Evolutionary conservation across 2,329 filamentous ascomycete genomes (phyloP).

Genomic region (Phaeosphaeriaceae sp.): DNA sequence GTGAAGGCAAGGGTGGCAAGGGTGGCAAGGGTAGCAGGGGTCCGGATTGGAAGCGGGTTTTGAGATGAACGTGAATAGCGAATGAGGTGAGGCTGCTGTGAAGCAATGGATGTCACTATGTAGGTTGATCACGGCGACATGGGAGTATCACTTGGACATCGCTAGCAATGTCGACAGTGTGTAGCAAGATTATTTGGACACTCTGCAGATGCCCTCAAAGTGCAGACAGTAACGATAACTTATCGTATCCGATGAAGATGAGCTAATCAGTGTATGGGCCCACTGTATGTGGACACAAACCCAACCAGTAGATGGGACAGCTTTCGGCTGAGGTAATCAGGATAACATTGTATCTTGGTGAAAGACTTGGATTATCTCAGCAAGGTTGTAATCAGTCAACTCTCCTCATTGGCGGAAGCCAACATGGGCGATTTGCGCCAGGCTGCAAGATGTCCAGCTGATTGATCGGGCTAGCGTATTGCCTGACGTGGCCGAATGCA

Average conservation of each 20-base stretch:
- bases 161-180: neutral
- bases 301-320: neutral
- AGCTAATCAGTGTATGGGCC: neutral
- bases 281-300: no score
- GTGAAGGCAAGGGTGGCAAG: neutral
- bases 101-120: no score
- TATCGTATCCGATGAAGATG: neutral
- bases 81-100: neutral
- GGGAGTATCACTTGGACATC: neutral
- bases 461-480: conserved; percentile 5
- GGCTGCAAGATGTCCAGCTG: neutral
- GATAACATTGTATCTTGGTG: neutral
- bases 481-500: conserved; percentile 5
- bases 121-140: neutral
- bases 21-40: neutral
- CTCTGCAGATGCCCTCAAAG: neutral
- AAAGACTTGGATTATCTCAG: neutral
- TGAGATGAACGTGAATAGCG: neutral
- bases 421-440: neutral
- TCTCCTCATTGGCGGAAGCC: neutral
- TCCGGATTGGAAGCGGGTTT: neutral
- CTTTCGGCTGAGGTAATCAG: neutral
- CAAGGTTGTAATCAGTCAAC: neutral
- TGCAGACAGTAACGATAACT: no score
- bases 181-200: neutral